Conservation (phyloP, 2,329 filamentous ascomycete species). For the Fusarium tricinctum region DNA sequence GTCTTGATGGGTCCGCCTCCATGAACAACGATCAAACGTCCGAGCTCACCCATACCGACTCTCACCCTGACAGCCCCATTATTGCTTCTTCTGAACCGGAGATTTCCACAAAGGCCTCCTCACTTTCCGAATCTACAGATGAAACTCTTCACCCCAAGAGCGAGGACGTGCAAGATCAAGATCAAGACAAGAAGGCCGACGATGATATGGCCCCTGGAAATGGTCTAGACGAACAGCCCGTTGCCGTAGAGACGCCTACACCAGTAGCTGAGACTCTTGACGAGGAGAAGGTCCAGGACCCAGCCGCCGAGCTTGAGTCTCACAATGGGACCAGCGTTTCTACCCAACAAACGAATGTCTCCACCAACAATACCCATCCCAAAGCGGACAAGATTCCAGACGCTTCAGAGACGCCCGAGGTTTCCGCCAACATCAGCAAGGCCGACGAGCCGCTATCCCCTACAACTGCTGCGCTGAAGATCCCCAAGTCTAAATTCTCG, state of each 20-base stretch:
- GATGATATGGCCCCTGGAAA: constrained; percentile 18
- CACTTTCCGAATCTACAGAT: constrained; percentile 73
- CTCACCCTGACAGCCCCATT: constrained; percentile 69
- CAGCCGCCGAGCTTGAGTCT: constrained; percentile 34
- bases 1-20: constrained; percentile 61
- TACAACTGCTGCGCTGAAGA: constrained; percentile 36
- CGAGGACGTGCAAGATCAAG: constrained; percentile 32
- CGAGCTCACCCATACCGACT: constrained; percentile 66
- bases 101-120: constrained; percentile 74
- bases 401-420: constrained; percentile 29
- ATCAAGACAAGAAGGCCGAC: constrained; percentile 36
- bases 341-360: constrained; percentile 22
- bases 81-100: constrained; percentile 68
- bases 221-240: constrained; percentile 7
- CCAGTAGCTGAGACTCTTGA: constrained; percentile 14
- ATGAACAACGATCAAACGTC: constrained; percentile 62
- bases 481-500: constrained; percentile 49
- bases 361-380: constrained; percentile 26
- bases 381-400: constrained; percentile 39
- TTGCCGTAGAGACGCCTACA: constrained; percentile 3
- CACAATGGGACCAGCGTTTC: constrained; percentile 43
- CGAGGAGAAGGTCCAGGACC: constrained; percentile 15
- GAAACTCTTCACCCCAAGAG: constrained; percentile 65
- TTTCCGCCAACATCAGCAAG: constrained; percentile 23
- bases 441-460: constrained; percentile 34